Conservation (phyloP, 2,329 filamentous ascomycete genomes). For the Calcarisporium arbuscula region DNA sequence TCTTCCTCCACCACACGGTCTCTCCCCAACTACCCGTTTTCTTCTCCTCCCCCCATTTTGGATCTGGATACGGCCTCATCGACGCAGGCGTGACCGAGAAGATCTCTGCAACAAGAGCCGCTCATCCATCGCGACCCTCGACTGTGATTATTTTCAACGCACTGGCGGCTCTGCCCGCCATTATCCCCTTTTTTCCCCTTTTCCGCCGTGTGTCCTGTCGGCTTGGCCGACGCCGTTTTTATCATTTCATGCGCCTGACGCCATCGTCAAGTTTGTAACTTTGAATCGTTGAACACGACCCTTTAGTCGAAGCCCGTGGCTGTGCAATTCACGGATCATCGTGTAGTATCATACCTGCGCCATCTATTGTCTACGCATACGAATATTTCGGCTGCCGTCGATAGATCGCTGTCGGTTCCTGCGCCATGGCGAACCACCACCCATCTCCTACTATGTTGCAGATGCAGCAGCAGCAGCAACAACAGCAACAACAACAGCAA, state of each 20-base stretch:
- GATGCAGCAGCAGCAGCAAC: constrained; percentile 49
- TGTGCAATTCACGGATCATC: too few relatives aligned
- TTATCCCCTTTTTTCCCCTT: too few relatives aligned
- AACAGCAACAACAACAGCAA: constrained; percentile 51
- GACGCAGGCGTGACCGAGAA: constrained; percentile 12
- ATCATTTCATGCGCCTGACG: too few relatives aligned
- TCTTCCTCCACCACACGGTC: constrained; percentile 32
- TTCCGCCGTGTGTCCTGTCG: constrained; percentile 4
- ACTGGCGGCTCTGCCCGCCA: too few relatives aligned
- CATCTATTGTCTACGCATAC: too few relatives aligned
- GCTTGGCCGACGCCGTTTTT: too few relatives aligned
- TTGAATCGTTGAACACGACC: too few relatives aligned
- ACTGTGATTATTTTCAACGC: not conserved
- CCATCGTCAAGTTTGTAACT: too few relatives aligned
- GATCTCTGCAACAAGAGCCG: not conserved
- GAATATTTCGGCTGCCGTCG: too few relatives aligned
- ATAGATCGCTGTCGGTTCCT: constrained; percentile 10
- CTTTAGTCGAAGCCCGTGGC: too few relatives aligned
- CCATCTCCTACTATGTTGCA: constrained; percentile 75
- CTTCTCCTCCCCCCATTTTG: constrained; percentile 26
- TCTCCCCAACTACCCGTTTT: constrained; percentile 31
- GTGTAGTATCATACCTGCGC: too few relatives aligned
- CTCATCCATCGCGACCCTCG: constrained; percentile 1
- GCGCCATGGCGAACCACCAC: constrained; percentile 68
- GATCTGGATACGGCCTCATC: constrained; percentile 22